phyloP scores from a whole-genome alignment of 164 flowering plant species.

The Vitis rupestris region DNA sequence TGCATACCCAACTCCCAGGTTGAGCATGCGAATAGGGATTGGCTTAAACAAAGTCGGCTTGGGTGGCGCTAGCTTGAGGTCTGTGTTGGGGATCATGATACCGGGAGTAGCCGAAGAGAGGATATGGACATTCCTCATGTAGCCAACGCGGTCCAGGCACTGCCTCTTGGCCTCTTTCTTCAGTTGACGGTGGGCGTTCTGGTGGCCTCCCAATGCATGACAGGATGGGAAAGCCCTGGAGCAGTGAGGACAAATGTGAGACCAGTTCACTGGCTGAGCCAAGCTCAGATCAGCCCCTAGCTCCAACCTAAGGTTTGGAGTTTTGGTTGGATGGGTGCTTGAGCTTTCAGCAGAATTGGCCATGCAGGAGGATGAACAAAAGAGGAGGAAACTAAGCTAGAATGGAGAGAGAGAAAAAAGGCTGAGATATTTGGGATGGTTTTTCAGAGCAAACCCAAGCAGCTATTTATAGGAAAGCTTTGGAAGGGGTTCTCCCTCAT shows the following conservation, averaged over 20 bases:
- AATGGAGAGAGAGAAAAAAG: background rate
- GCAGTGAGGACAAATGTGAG: slow-evolving; percentile 9
- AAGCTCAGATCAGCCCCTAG: background rate
- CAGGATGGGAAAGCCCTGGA: slow-evolving; percentile 5
- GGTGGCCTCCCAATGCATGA: slow-evolving; percentile 24
- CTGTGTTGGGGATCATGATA: too few relatives aligned
- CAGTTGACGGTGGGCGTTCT: slow-evolving; percentile 20
- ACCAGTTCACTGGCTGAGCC: background rate
- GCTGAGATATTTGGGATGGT: background rate
- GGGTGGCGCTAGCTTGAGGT: too few relatives aligned
- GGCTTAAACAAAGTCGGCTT: too few relatives aligned
- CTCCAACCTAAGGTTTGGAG: background rate
- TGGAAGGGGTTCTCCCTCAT: too few relatives aligned
- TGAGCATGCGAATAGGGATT: too few relatives aligned
- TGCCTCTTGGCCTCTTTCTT: background rate
- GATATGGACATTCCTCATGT: background rate
- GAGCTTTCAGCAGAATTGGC: slow-evolving; percentile 5
- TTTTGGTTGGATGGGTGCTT: background rate
- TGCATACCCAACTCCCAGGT: too few relatives aligned
- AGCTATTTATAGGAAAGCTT: too few relatives aligned
- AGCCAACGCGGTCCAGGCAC: background rate
- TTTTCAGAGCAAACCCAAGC: too few relatives aligned
- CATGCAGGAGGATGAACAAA: background rate
- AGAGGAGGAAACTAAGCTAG: background rate
- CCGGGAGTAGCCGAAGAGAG: background rate